phyloP scores from a whole-genome alignment of 2,329 filamentous ascomycete genomes.

The Cladosporium cucumerinum region DNA sequence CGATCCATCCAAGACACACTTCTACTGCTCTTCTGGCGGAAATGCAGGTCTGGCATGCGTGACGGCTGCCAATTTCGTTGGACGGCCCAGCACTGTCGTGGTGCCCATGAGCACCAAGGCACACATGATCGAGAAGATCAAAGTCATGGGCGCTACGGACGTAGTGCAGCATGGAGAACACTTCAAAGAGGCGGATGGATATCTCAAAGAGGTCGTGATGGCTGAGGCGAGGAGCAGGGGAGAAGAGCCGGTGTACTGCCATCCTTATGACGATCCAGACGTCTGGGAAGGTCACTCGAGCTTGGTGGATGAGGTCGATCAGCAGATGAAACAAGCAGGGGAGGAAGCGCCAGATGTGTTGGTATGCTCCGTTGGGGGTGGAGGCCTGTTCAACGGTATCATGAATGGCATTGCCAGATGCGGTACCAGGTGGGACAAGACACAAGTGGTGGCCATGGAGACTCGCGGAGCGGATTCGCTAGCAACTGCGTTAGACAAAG shows the following conservation, averaged over 20 bases:
- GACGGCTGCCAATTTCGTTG: constrained; percentile 63
- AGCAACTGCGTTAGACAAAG: constrained; percentile 55
- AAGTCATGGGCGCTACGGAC: constrained; percentile 63
- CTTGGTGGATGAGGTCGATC: constrained; percentile 52
- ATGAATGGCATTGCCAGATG: constrained; percentile 62
- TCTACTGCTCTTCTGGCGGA: constrained; percentile 77
- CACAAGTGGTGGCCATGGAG: constrained; percentile 67
- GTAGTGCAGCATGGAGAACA: constrained; percentile 66
- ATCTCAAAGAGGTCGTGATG: constrained; percentile 60
- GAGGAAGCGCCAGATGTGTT: constrained; percentile 58
- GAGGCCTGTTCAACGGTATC: constrained; percentile 76
- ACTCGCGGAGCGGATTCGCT: constrained; percentile 71
- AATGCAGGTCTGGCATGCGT: constrained; percentile 83
- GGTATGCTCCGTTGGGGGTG: constrained; percentile 76
- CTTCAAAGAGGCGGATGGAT: constrained; percentile 67
- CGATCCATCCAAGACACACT: constrained; percentile 51
- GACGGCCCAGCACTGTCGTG: constrained; percentile 68
- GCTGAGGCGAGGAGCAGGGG: constrained; percentile 39
- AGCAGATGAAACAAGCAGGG: constrained; percentile 35
- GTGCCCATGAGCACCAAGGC: constrained; percentile 64
- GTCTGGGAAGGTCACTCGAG: constrained; percentile 66
- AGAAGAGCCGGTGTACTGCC: constrained; percentile 58
- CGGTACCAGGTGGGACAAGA: constrained; percentile 26
- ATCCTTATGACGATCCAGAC: constrained; percentile 66
- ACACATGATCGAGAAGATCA: constrained; percentile 69